A percentile compares a stretch with the other conserved stretches of the same genome.
Evolutionary conservation across 208 protist species (phyloP).

Genomic region (Crithidia expoeki): DNA sequence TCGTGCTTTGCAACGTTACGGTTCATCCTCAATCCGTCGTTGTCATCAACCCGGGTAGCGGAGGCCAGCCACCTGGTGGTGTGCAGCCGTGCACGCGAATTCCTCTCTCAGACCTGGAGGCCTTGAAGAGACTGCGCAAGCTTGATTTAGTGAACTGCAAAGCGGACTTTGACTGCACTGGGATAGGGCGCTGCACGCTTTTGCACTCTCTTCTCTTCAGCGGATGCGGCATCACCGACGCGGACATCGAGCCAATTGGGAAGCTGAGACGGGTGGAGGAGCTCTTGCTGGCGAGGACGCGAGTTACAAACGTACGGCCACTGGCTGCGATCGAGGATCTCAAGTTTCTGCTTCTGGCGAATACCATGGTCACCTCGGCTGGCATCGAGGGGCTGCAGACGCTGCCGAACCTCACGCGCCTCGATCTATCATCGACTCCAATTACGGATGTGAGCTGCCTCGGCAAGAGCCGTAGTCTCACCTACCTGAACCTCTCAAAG

Average conservation of each 20-base stretch:
- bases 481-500: slow-evolving; percentile 27
- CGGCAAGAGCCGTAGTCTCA: slow-evolving; percentile 16
- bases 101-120: slow-evolving; percentile 25
- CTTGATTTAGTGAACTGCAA: slow-evolving; percentile 28
- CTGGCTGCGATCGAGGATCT: slow-evolving; percentile 15
- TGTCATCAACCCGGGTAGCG: background rate
- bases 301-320: slow-evolving; percentile 16
- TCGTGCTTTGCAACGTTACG: slow-evolving; percentile 31
- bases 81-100: slow-evolving; percentile 3
- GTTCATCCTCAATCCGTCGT: slow-evolving; percentile 26
- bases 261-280: slow-evolving; percentile 21
- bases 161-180: slow-evolving; percentile 21
- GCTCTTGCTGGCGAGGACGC: slow-evolving; percentile 30
- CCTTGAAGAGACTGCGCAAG: slow-evolving; percentile 10
- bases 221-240: slow-evolving; percentile 24
- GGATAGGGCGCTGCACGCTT: slow-evolving; percentile 21
- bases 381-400: slow-evolving; percentile 25
- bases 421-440: slow-evolving; percentile 34
- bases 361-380: slow-evolving; percentile 19
- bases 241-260: slow-evolving; percentile 19
- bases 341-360: slow-evolving; percentile 27
- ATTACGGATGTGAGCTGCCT: slow-evolving; percentile 25
- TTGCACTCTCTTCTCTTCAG: slow-evolving; percentile 30
- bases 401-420: slow-evolving; percentile 22
- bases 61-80: background rate